Percentiles rank a stretch among this genome's conserved stretches.
Conservation (phyloP, 2,329 filamentous ascomycete species). For the Claviceps sp. region DNA sequence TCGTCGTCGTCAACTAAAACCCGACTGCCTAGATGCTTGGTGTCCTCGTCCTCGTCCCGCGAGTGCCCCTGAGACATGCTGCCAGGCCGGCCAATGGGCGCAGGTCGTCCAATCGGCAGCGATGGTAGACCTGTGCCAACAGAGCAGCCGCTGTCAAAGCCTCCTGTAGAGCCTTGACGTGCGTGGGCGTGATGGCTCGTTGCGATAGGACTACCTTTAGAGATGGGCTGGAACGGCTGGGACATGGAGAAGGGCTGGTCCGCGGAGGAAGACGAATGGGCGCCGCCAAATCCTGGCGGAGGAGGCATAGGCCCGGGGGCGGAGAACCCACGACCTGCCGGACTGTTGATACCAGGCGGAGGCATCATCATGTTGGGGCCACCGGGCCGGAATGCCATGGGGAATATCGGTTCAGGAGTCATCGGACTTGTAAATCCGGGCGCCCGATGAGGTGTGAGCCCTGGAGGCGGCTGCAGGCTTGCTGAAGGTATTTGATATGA, state of each 20-base stretch:
- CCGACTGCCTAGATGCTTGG: conserved; percentile 76
- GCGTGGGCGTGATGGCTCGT: conserved; percentile 31
- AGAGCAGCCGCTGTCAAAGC: conserved; percentile 37
- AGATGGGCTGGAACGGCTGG: conserved; percentile 17
- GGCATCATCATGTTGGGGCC: conserved; percentile 31
- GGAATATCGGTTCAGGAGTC: conserved; percentile 36
- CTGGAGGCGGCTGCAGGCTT: conserved; percentile 35
- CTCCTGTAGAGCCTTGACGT: conserved; percentile 57
- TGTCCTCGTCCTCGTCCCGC: conserved; percentile 49
- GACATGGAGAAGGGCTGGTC: conserved; percentile 19
- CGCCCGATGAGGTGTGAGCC: conserved; percentile 22
- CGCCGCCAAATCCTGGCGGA: conserved; percentile 21
- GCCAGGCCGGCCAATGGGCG: conserved; percentile 76
- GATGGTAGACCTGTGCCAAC: conserved; percentile 26
- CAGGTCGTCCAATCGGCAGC: conserved; percentile 67
- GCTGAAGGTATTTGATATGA: conserved; percentile 44
- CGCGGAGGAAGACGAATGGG: conserved; percentile 11
- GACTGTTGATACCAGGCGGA: conserved; percentile 37
- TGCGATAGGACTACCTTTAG: conserved; percentile 22
- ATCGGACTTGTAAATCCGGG: conserved; percentile 45
- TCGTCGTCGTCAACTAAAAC: conserved; percentile 70
- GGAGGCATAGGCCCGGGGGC: conserved; percentile 19
- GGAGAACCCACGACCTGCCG: conserved; percentile 30
- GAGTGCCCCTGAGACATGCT: conserved; percentile 49
- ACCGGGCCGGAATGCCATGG: conserved; percentile 31